phyloP scores from a whole-genome alignment of 129 eudicot species.

The Scalesia atractyloides region DNA sequence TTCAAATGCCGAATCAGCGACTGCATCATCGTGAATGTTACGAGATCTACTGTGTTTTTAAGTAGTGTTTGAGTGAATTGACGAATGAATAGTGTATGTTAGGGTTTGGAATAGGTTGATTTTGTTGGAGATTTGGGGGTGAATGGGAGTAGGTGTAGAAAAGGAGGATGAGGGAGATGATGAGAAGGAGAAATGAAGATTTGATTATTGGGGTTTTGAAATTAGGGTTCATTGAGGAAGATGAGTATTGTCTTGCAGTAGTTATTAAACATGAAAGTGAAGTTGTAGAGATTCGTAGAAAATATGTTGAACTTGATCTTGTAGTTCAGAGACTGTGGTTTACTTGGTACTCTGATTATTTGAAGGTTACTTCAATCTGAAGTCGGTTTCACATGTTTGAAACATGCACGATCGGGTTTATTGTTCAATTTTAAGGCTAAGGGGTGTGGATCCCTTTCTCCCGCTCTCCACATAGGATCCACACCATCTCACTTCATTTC shows the following conservation, averaged over 20 bases:
- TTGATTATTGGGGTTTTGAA: conserved; percentile 29
- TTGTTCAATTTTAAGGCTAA: too few species aligned
- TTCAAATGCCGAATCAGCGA: neutral
- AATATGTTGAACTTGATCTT: too few species aligned
- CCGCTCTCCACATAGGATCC: too few species aligned
- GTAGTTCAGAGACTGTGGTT: too few species aligned
- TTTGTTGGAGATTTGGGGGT: conserved; percentile 26
- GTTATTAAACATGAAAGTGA: too few species aligned
- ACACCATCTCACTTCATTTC: too few species aligned
- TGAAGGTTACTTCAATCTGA: too few species aligned
- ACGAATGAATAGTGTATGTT: conserved; percentile 68
- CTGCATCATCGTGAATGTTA: conserved; percentile 47
- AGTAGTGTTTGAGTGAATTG: conserved; percentile 65
- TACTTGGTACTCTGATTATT: too few species aligned
- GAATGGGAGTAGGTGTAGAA: conserved; percentile 47
- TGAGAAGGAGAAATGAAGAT: conserved; percentile 52
- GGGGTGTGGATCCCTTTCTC: too few species aligned
- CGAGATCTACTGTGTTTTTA: conserved; percentile 15
- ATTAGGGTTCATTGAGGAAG: neutral
- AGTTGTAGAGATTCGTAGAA: too few species aligned
- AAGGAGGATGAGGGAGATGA: conserved; percentile 49
- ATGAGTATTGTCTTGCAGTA: neutral
- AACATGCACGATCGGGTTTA: too few species aligned
- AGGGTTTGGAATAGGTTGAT: conserved; percentile 26
- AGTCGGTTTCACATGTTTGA: too few species aligned